phyloP scores from a whole-genome alignment of 2,329 filamentous ascomycete genomes.

The Arachnomyces sp. region DNA sequence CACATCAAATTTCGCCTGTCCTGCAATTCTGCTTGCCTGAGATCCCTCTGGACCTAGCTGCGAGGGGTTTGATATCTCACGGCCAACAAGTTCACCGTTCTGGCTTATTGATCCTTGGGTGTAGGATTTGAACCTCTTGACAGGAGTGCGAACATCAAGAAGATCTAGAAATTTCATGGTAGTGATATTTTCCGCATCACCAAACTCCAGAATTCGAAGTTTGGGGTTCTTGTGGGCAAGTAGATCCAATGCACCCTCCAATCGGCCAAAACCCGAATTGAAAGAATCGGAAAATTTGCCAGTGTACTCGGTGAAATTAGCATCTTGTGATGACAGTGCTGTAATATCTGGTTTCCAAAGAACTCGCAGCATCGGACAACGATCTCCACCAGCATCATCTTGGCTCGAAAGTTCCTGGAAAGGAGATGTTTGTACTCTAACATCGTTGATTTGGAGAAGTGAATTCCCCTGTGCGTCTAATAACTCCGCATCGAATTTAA shows the following conservation, averaged over 20 bases:
- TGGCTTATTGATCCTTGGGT: too few species aligned
- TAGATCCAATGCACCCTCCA: not conserved
- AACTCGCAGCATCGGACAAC: constrained; percentile 14
- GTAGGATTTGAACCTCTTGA: too few species aligned
- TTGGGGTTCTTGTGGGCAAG: constrained; percentile 11
- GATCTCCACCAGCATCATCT: constrained; percentile 4
- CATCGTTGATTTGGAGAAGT: constrained; percentile 1
- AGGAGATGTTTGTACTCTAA: not conserved
- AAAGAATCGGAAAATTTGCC: too few species aligned
- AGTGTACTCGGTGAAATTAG: too few species aligned
- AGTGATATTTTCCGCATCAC: constrained; percentile 2
- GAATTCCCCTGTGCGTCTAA: constrained; percentile 6
- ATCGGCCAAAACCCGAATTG: too few species aligned
- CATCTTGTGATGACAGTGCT: not conserved
- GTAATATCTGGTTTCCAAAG: constrained; percentile 16
- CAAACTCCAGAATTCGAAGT: constrained; percentile 14
- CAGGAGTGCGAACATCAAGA: too few species aligned
- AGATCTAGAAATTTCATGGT: too few species aligned
- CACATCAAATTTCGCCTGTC: too few species aligned
- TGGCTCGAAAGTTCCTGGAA: not conserved
- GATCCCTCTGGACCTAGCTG: too few species aligned
- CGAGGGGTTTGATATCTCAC: not conserved
- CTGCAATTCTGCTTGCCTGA: too few species aligned
- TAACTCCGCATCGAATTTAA: constrained; percentile 10
- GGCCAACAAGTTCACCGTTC: too few species aligned